phyloP scores from a whole-genome alignment of 257 asterid genomes.

The Nicotiana knightiana region DNA sequence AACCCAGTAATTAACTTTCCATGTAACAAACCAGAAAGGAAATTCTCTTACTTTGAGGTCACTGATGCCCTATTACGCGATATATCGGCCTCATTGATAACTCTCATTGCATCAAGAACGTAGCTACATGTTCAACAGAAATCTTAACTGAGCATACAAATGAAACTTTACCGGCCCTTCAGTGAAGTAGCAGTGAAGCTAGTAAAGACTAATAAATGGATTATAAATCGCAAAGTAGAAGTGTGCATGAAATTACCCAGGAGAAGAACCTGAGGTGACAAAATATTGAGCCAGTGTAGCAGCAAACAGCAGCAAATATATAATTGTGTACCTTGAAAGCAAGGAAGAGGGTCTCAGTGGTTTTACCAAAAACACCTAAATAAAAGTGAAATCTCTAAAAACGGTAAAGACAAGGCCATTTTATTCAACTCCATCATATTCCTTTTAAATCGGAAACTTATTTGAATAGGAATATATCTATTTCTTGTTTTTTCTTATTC shows the following conservation, averaged over 20 bases:
- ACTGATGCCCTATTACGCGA: conserved; percentile 43
- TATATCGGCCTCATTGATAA: conserved; percentile 65
- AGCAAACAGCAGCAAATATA: conserved; percentile 50
- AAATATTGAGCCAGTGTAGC: conserved; percentile 83
- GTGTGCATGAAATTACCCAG: conserved; percentile 54
- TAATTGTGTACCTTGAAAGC: conserved; percentile 56
- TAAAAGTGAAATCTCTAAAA: not conserved
- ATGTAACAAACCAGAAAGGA: conserved; percentile 18
- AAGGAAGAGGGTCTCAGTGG: conserved; percentile 4
- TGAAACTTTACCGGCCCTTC: not conserved
- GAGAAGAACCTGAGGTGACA: conserved; percentile 78
- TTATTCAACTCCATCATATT: not conserved
- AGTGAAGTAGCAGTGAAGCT: conserved; percentile 15
- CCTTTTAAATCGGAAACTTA: not conserved
- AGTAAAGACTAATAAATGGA: conserved; percentile 7
- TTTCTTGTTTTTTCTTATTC: not conserved
- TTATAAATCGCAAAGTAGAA: not conserved
- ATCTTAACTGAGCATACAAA: not conserved
- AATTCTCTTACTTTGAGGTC: conserved; percentile 66
- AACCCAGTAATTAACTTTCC: conserved; percentile 1
- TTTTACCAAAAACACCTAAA: not conserved
- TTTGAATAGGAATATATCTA: not conserved
- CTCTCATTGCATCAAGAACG: conserved; percentile 76
- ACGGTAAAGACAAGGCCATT: not conserved
- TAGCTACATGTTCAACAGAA: conserved; percentile 40